Evolutionary conservation across 257 asterid genomes (phyloP), one percentile per base, ranked within the genome.

Genomic region (Paulownia fortunei): DNA sequence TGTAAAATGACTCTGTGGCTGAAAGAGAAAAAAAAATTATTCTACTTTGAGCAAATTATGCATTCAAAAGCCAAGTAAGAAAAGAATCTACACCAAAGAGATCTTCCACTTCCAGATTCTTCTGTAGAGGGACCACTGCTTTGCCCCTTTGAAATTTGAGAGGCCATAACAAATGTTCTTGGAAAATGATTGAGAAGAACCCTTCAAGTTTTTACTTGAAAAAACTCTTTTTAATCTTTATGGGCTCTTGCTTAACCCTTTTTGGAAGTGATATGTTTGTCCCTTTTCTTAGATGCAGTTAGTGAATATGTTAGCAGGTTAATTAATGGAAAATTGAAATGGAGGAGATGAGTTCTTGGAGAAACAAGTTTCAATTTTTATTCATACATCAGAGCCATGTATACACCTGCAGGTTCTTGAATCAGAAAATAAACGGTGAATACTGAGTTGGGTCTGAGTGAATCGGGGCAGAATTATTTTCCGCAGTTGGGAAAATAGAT

Each of bases 21-120:
- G 0, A 41, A 63, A 72, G 12, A n/a, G 4, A 8, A 39, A 32
- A 7, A 18, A 24, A 49, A 46, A 49, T 21, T 55, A 69, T 75
- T 79, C 74, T 61, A 68, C 47, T 72, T 71, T 24, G 78, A 51
- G 65, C 26, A 77, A 81, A 82, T 77, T 21, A 74, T 46, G 66
- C 37, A 65, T 23, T 66, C 10, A 56, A 47, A 51, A 54, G 76
- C 59, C 30, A 67, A 36, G 79, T 55, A 70, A 62, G 83, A 61
- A 80, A 72, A 84, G 84, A 84, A 84, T 83, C 85, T 65, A 56
- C 26, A 66, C 6, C 74, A 37, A 76, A 69, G 75, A 79, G 83
- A 89, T 82, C 89, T 85, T 84, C 87, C 88, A 83, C 80, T 82
- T 71, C 36, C 49, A 85, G 92, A 90, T 87, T 90, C 88, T 87